Evolutionary conservation across 2,329 filamentous ascomycete species (phyloP).

Genomic region (Monosporascus sp.): DNA sequence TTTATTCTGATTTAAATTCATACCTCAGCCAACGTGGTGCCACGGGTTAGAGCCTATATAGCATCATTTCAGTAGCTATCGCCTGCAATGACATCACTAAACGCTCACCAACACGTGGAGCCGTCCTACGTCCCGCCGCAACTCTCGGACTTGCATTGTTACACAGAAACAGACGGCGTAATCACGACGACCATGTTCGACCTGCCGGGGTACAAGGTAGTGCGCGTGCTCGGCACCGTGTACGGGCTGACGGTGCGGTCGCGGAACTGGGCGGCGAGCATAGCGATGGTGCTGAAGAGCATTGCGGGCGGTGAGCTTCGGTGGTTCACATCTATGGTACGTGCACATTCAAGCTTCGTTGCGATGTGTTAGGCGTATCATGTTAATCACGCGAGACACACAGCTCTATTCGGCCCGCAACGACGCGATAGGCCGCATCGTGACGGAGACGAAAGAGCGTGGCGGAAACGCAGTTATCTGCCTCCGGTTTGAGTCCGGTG

Average conservation of each 20-base stretch:
- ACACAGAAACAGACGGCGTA: constrained; percentile 56
- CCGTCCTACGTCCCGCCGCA: constrained; percentile 32
- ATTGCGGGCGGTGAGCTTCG: constrained; percentile 53
- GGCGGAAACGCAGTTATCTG: constrained; percentile 57
- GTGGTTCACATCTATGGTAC: constrained; percentile 51
- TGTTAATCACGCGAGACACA: too few species aligned
- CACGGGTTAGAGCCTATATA: too few species aligned
- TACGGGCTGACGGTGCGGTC: constrained; percentile 53
- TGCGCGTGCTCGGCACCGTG: constrained; percentile 51
- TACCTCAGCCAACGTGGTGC: too few species aligned
- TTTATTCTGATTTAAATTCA: too few species aligned
- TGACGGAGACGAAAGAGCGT: constrained; percentile 50
- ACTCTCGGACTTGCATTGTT: constrained; percentile 48
- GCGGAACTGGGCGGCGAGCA: constrained; percentile 51
- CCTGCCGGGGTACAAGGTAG: constrained; percentile 54
- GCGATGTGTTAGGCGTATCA: too few species aligned
- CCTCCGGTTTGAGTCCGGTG: constrained; percentile 51
- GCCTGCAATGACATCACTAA: neutral
- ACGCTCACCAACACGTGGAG: neutral
- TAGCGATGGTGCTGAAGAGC: constrained; percentile 52
- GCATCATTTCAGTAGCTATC: neutral
- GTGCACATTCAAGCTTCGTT: constrained; percentile 1
- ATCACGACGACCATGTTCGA: constrained; percentile 61
- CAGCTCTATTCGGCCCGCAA: constrained; percentile 52
- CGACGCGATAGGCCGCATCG: constrained; percentile 49